A percentile compares a stretch with the other conserved stretches of the same genome.
phyloP scores from a whole-genome alignment of 805 yeast genomes.

The Debaryomyces tyrocola region DNA sequence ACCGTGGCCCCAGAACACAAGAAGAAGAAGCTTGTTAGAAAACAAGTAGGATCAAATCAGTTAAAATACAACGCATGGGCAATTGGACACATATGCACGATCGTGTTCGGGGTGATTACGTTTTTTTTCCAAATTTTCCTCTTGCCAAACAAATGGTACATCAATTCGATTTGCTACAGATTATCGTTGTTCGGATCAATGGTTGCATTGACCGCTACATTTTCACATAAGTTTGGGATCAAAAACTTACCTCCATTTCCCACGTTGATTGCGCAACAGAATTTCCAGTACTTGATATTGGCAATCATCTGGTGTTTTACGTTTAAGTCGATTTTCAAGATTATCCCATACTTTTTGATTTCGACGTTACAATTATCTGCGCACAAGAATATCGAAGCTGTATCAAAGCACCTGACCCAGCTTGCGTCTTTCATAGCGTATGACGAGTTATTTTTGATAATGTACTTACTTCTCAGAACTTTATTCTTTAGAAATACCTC shows the following conservation, averaged over 20 bases:
- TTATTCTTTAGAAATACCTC: conserved; percentile 62
- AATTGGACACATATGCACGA: conserved; percentile 50
- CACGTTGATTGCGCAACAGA: conserved; percentile 68
- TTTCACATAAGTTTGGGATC: conserved; percentile 59
- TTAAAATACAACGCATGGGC: conserved; percentile 54
- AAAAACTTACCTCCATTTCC: conserved; percentile 58
- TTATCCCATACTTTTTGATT: conserved; percentile 58
- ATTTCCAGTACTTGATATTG: conserved; percentile 66
- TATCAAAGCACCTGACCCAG: conserved; percentile 36
- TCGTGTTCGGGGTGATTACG: conserved; percentile 45
- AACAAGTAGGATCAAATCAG: conserved; percentile 30
- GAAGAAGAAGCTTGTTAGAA: conserved; percentile 31
- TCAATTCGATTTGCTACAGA: conserved; percentile 55
- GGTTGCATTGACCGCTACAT: conserved; percentile 51
- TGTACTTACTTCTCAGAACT: conserved; percentile 59
- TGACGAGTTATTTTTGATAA: conserved; percentile 56
- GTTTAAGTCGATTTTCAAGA: conserved; percentile 63
- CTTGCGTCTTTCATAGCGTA: conserved; percentile 54
- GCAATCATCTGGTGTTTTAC: conserved; percentile 62
- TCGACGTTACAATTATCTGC: conserved; percentile 57
- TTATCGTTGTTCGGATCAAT: conserved; percentile 57
- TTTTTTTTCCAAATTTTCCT: conserved; percentile 39
- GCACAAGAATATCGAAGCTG: conserved; percentile 38
- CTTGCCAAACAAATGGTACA: conserved; percentile 37
- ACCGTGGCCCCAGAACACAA: conserved; percentile 14